These are phyloP conservation scores for Starmera caribaea DNA, from an alignment of 805 yeast species.

Conservation along the genomic window DNA sequence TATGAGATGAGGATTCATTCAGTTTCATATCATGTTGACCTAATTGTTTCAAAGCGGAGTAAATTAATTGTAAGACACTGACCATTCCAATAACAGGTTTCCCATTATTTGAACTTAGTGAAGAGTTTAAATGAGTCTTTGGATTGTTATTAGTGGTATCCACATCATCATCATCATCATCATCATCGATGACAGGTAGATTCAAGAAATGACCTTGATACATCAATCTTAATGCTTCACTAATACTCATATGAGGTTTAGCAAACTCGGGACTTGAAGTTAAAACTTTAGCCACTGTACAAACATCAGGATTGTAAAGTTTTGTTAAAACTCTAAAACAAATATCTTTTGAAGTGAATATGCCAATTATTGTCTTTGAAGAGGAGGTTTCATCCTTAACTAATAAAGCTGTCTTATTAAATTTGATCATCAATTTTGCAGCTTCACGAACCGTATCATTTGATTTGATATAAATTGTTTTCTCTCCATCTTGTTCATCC, in stretches of 20 bases:
- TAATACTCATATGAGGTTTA: constrained; percentile 26
- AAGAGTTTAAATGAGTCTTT: too few relatives aligned
- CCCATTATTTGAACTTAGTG: constrained; percentile 3
- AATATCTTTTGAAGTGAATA: constrained; percentile 36
- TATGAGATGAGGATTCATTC: constrained; percentile 1
- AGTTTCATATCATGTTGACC: constrained; percentile 7
- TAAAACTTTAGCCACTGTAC: constrained; percentile 32
- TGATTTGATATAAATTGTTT: constrained; percentile 27
- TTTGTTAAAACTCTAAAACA: constrained; percentile 31
- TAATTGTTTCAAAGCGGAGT: constrained; percentile 28
- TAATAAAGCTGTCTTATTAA: constrained; percentile 31
- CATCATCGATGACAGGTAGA: constrained; percentile 28
- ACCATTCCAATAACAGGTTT: constrained; percentile 28
- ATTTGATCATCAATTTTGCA: constrained; percentile 27
- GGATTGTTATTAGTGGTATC: too few relatives aligned
- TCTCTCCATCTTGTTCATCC: constrained; percentile 2
- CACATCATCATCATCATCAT: constrained; percentile 5
- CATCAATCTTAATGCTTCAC: constrained; percentile 35
- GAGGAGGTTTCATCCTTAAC: constrained; percentile 25
- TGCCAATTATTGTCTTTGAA: constrained; percentile 30
- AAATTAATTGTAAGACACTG: constrained; percentile 33
- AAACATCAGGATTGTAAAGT: constrained; percentile 24
- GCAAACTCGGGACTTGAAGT: constrained; percentile 40
- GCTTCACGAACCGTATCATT: constrained; percentile 28
- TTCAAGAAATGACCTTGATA: constrained; percentile 36